These are phyloP conservation scores for Moesziomyces antarcticus DNA, from an alignment of 1,284 basidiomycete species.

Conservation along the genomic window DNA sequence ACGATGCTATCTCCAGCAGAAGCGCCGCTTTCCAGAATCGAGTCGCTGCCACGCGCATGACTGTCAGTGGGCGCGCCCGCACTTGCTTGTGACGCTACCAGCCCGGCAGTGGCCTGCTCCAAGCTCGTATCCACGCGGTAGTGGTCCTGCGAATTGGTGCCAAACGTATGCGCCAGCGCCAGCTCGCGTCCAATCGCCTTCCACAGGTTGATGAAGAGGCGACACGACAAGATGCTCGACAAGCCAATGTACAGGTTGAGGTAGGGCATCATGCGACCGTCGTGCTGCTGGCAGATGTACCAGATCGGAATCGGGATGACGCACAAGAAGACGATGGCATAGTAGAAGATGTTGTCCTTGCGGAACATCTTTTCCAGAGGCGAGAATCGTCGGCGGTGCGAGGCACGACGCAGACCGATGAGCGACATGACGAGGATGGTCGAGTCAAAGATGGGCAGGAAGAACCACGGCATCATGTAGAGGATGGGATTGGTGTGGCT, in stretches of 20 bases:
- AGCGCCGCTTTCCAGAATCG: slow-evolving; percentile 4
- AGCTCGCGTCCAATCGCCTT: slow-evolving; percentile 49
- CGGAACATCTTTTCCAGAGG: slow-evolving; percentile 45
- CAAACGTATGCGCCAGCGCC: slow-evolving; percentile 42
- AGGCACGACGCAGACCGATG: slow-evolving; percentile 37
- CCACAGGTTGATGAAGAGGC: slow-evolving; percentile 51
- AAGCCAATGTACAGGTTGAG: slow-evolving; percentile 48
- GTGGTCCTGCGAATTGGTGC: slow-evolving; percentile 28
- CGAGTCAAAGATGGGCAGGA: slow-evolving; percentile 50
- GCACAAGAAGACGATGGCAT: slow-evolving; percentile 39
- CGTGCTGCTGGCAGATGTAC: slow-evolving; percentile 32
- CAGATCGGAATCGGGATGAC: slow-evolving; percentile 49
- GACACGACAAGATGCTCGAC: slow-evolving; percentile 43
- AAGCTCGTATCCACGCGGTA: slow-evolving; percentile 30
- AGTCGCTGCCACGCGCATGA: slow-evolving; percentile 5
- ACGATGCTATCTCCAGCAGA: slow-evolving; percentile 9
- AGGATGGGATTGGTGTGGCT: slow-evolving; percentile 23
- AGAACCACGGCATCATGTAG: slow-evolving; percentile 47
- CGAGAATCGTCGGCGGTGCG: slow-evolving; percentile 36
- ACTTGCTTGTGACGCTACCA: slow-evolving; percentile 20
- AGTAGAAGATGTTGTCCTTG: slow-evolving; percentile 52
- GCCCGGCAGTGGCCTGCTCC: slow-evolving; percentile 23
- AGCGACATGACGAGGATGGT: slow-evolving; percentile 39
- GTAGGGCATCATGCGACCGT: slow-evolving; percentile 48
- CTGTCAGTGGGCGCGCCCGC: slow-evolving; percentile 1